Evolutionary conservation across 1,284 basidiomycete species (phyloP).

Genomic region (Ceratobasidium sp.): DNA sequence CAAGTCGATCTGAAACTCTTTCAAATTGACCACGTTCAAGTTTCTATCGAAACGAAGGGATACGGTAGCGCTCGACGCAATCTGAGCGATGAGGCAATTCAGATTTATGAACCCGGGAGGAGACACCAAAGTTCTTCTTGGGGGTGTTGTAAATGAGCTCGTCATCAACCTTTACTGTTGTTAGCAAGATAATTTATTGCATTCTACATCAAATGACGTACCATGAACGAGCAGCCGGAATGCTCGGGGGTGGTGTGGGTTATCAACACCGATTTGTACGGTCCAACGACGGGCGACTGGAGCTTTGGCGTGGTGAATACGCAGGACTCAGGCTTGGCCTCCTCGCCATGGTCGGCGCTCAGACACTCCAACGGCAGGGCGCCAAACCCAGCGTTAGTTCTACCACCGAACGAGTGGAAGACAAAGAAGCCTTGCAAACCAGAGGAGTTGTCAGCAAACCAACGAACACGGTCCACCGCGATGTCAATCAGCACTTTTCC

Average conservation of each 20-base stretch:
- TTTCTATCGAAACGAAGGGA: slow-evolving; percentile 98
- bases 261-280: slow-evolving; percentile 98
- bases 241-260: slow-evolving; percentile 99
- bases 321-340: slow-evolving; percentile 98
- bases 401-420: slow-evolving; percentile 99
- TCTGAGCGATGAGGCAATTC: slow-evolving; percentile 96
- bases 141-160: slow-evolving; percentile 99
- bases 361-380: slow-evolving; percentile 95
- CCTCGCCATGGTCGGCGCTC: slow-evolving; percentile 98
- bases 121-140: slow-evolving; percentile 91
- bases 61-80: slow-evolving; percentile 97
- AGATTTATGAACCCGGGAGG: slow-evolving; percentile 94
- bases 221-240: slow-evolving; percentile 99
- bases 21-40: slow-evolving; percentile 96
- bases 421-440: slow-evolving; percentile 99
- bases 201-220: too few relatives aligned
- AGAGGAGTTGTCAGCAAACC: slow-evolving; percentile 89
- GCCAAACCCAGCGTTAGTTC: slow-evolving; percentile 98
- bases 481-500: slow-evolving; percentile 87
- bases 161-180: slow-evolving; percentile 81
- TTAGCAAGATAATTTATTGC: too few relatives aligned
- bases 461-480: slow-evolving; percentile 97
- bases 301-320: slow-evolving; percentile 96
- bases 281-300: slow-evolving; percentile 97
- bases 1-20: slow-evolving; percentile 99